These are phyloP conservation scores for Tetrapyrgos nigripes DNA, from an alignment of 1,284 basidiomycete genomes.

Conservation along the genomic window DNA sequence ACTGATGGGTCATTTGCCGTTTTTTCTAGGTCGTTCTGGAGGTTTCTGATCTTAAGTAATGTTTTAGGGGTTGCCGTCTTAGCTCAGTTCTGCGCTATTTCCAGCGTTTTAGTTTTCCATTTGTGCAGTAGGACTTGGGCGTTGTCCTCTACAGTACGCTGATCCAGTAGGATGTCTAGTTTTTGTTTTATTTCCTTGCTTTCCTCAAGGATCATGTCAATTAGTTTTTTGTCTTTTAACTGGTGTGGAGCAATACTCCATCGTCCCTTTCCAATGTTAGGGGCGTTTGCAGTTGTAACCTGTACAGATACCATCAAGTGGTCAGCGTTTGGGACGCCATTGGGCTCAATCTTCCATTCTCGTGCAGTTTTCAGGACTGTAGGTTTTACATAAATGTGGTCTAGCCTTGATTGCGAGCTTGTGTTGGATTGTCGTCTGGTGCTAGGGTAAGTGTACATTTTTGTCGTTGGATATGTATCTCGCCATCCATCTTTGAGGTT, in stretches of 20 bases:
- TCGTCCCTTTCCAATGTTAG: slow-evolving; percentile 28
- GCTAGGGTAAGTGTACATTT: slow-evolving; percentile 28
- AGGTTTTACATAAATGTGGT: slow-evolving; percentile 32
- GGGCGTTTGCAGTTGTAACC: slow-evolving; percentile 19
- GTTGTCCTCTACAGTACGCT: background rate
- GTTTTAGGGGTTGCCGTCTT: slow-evolving; percentile 9
- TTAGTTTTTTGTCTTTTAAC: slow-evolving; percentile 22
- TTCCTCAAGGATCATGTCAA: slow-evolving; percentile 1
- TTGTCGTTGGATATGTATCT: slow-evolving; percentile 23
- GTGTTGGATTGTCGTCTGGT: slow-evolving; percentile 9
- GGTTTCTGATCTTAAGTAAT: slow-evolving; percentile 7
- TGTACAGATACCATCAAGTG: too few relatives aligned
- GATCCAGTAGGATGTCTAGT: background rate
- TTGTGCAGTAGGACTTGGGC: slow-evolving; percentile 7
- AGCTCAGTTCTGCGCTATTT: slow-evolving; percentile 9
- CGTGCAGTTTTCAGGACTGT: background rate
- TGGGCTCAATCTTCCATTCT: slow-evolving; percentile 23
- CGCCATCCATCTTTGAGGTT: slow-evolving; percentile 39
- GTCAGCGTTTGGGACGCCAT: slow-evolving; percentile 20
- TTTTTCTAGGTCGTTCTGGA: too few relatives aligned
- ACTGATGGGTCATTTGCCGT: slow-evolving; percentile 1
- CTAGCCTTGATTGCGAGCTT: slow-evolving; percentile 29
- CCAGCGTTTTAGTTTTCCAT: slow-evolving; percentile 2
- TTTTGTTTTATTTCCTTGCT: slow-evolving; percentile 2
- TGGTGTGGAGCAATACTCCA: slow-evolving; percentile 28